A percentile compares a stretch with the other conserved stretches of the same genome.
These are phyloP conservation scores for Lactarius hengduanensis DNA, from an alignment of 768 basidiomycete genomes.

Conservation along the genomic window DNA sequence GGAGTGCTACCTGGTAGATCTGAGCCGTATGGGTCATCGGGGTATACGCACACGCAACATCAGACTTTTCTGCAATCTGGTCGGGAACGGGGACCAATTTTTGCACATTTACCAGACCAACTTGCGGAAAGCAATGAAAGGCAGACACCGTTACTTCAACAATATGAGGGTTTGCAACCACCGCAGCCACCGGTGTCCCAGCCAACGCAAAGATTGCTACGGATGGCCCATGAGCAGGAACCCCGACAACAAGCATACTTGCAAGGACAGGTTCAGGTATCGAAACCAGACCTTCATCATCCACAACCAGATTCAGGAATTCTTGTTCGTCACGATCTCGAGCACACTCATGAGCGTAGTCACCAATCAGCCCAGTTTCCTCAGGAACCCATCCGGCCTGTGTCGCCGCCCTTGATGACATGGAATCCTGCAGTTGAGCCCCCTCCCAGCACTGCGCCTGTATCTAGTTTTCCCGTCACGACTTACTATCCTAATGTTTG, in stretches of 20 bases:
- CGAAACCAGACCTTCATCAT: constrained; percentile 31
- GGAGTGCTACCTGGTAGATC: neutral
- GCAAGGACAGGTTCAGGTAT: constrained; percentile 29
- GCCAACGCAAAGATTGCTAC: constrained; percentile 7
- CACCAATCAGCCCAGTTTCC: constrained; percentile 31
- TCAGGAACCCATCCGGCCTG: constrained; percentile 42
- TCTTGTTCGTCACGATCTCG: constrained; percentile 28
- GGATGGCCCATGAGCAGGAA: constrained; percentile 13
- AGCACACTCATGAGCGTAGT: constrained; percentile 31
- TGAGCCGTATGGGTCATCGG: constrained; percentile 11
- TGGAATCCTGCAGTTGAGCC: constrained; percentile 84
- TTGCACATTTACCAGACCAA: neutral
- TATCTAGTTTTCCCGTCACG: constrained; percentile 63
- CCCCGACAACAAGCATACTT: constrained; percentile 10
- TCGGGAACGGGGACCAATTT: neutral
- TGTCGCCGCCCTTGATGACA: constrained; percentile 62
- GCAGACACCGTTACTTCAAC: neutral
- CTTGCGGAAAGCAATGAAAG: neutral
- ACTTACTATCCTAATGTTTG: constrained; percentile 85
- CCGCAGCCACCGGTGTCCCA: neutral
- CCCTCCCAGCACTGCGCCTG: constrained; percentile 62
- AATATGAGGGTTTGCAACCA: neutral
- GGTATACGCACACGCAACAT: neutral
- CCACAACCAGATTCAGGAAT: constrained; percentile 29
- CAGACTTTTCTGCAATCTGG: neutral